These are phyloP conservation scores for Acanthamoeba triangularis DNA, from an alignment of 208 protist genomes.

Conservation along the genomic window DNA sequence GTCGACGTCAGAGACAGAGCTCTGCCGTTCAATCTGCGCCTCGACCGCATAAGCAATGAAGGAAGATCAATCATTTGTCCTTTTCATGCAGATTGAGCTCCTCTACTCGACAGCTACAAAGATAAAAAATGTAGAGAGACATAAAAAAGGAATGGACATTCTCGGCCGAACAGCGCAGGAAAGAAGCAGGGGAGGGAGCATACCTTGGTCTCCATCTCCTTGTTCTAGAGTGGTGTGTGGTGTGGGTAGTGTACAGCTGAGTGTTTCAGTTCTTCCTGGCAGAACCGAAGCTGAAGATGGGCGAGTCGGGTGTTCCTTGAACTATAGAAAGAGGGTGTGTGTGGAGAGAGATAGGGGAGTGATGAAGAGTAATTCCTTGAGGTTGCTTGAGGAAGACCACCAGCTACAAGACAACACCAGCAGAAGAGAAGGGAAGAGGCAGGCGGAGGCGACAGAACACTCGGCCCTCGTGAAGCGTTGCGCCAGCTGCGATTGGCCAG, in stretches of 20 bases:
- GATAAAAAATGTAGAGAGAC: too few relatives aligned
- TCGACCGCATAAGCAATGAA: too few relatives aligned
- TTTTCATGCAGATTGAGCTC: background rate
- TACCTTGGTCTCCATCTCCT: background rate
- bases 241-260: too few relatives aligned
- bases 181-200: background rate
- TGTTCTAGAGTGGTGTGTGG: background rate
- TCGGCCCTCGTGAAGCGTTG: background rate
- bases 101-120: background rate
- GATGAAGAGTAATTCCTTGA: too few relatives aligned
- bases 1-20: background rate
- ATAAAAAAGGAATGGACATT: background rate
- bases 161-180: background rate
- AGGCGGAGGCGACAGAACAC: background rate
- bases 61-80: too few relatives aligned
- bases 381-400: background rate
- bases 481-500: background rate
- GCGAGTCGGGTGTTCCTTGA: too few relatives aligned
- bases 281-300: background rate
- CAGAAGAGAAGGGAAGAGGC: background rate
- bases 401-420: background rate
- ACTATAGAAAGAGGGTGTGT: too few relatives aligned
- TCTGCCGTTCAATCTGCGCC: background rate
- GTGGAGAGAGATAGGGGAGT: too few relatives aligned
- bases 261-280: background rate